These are phyloP conservation scores for Paraurostyla sp. DNA, from an alignment of 73 alveolate species.

Conservation along the genomic window DNA sequence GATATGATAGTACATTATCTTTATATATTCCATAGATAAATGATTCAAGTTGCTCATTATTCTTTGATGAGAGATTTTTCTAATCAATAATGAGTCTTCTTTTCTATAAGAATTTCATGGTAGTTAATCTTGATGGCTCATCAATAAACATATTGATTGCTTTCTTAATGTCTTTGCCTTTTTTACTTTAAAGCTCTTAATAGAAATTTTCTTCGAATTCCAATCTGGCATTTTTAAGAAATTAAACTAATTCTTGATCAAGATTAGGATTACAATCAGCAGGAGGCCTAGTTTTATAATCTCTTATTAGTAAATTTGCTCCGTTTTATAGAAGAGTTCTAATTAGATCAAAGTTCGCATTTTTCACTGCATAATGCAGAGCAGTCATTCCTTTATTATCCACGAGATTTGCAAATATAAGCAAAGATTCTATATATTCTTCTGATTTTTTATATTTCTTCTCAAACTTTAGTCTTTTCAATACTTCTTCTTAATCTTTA, in stretches of 20 bases:
- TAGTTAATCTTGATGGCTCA: slow-evolving; percentile 21
- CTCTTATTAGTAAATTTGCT: slow-evolving; percentile 49
- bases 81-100: slow-evolving; percentile 7
- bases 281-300: slow-evolving; percentile 35
- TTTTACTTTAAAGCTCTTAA: neutral
- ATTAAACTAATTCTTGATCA: neutral
- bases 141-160: slow-evolving; percentile 19
- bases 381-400: slow-evolving; percentile 61
- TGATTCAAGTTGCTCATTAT: neutral
- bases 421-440: slow-evolving; percentile 14
- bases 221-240: neutral
- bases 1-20: slow-evolving; percentile 40
- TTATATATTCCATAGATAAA: slow-evolving; percentile 56
- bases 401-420: slow-evolving; percentile 1
- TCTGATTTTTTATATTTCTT: slow-evolving; percentile 22
- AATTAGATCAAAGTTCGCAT: neutral
- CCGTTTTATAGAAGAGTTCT: slow-evolving; percentile 1
- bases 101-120: slow-evolving; percentile 34
- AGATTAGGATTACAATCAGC: neutral
- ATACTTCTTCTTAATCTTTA: slow-evolving; percentile 19
- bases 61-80: slow-evolving; percentile 42
- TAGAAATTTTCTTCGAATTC: slow-evolving; percentile 29
- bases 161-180: neutral
- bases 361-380: slow-evolving; percentile 48
- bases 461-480: slow-evolving; percentile 14